These are phyloP conservation scores for Nakazawaea holstii DNA, from an alignment of 805 yeast species.

Conservation along the genomic window DNA sequence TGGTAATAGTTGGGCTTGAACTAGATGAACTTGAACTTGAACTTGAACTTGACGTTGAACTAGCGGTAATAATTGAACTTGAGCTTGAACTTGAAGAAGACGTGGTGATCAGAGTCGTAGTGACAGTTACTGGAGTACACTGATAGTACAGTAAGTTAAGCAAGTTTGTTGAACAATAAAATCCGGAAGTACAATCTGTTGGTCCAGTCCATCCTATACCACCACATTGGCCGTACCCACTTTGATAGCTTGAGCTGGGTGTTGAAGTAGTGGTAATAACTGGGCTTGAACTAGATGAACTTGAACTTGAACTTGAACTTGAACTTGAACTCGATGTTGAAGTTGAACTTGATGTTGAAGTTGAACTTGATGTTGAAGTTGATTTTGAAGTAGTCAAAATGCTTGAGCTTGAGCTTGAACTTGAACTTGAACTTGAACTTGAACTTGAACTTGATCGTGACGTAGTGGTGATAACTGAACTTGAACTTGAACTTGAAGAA, in stretches of 20 bases:
- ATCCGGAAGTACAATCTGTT: not conserved
- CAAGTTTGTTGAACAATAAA: not conserved
- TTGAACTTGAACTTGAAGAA: not conserved
- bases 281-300: not conserved
- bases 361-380: too few relatives aligned
- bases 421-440: not conserved
- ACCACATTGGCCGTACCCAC: not conserved
- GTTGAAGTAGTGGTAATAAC: not conserved
- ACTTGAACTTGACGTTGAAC: not conserved
- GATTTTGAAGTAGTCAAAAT: too few relatives aligned
- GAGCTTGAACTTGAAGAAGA: constrained; percentile 1
- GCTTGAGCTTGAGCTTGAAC: not conserved
- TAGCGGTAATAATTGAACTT: not conserved
- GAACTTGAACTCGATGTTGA: not conserved
- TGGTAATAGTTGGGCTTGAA: too few relatives aligned
- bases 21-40: not conserved
- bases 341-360: not conserved
- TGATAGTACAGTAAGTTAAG: not conserved
- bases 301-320: not conserved
- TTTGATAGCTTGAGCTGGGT: not conserved
- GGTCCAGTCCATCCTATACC: not conserved
- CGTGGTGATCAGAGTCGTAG: not conserved
- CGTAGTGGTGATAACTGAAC: not conserved
- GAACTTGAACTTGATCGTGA: not conserved
- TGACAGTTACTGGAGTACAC: not conserved